Percentiles rank a stretch among this genome's conserved stretches.
Conservation (phyloP, 1,284 basidiomycete species). For the Leccinum laetum region DNA sequence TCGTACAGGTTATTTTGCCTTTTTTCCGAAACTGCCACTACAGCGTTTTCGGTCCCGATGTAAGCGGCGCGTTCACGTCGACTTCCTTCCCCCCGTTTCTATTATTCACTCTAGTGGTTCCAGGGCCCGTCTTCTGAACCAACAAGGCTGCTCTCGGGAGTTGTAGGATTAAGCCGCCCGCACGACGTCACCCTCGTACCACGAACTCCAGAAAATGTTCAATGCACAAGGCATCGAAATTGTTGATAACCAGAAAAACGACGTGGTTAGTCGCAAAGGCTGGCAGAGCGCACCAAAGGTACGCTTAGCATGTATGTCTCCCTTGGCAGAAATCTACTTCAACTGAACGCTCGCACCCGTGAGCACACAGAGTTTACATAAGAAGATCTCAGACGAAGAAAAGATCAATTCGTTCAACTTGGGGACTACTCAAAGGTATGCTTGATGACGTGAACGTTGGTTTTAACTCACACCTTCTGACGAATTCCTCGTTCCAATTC, state of each 20-base stretch:
- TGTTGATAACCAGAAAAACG: conserved; percentile 98
- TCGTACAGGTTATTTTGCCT: too few species aligned
- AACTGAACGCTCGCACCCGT: background rate
- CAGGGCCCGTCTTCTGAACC: too few species aligned
- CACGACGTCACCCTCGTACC: conserved; percentile 11
- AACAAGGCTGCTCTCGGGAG: too few species aligned
- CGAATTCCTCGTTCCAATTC: background rate
- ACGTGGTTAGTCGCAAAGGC: conserved; percentile 87
- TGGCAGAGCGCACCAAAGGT: conserved; percentile 96
- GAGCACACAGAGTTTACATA: background rate
- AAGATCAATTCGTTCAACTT: conserved; percentile 70
- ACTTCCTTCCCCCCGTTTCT: too few species aligned
- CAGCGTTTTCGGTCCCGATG: too few species aligned
- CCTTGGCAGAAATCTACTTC: background rate
- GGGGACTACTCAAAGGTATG: conserved; percentile 77
- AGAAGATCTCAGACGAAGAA: too few species aligned
- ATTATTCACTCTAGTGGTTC: too few species aligned
- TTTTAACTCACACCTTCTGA: background rate
- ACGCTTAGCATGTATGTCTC: background rate
- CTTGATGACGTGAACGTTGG: background rate
- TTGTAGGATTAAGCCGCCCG: too few species aligned
- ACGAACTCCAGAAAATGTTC: conserved; percentile 90
- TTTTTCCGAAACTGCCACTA: too few species aligned
- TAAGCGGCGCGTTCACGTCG: too few species aligned
- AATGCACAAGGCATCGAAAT: conserved; percentile 91